A percentile compares a stretch with the other conserved stretches of the same genome.
These are phyloP conservation scores for Pyrrhoderma lamaoense DNA, from an alignment of 1,284 basidiomycete genomes.

Conservation along the genomic window DNA sequence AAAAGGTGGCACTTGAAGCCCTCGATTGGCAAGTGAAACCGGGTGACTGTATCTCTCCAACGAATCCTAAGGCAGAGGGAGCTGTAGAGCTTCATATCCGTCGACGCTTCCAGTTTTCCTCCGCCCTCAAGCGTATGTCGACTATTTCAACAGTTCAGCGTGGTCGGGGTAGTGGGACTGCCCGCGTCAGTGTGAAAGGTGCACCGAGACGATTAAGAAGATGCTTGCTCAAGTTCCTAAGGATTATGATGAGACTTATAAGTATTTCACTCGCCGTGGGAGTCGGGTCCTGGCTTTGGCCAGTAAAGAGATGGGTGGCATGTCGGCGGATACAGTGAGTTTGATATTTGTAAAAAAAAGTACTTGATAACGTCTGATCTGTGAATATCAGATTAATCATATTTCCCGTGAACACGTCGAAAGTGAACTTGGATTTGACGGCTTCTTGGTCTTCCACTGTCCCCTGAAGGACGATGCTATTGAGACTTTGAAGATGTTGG, in stretches of 20 bases:
- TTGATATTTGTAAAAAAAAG: conserved; percentile 11
- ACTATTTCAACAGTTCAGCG: conserved; percentile 68
- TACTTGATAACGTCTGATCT: not conserved
- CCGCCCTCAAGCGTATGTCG: conserved; percentile 92
- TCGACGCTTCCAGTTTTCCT: conserved; percentile 93
- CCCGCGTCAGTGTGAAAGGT: conserved; percentile 78
- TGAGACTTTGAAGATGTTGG: conserved; percentile 83
- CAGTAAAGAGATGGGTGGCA: conserved; percentile 69
- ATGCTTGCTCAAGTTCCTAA: conserved; percentile 75
- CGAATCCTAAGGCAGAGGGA: conserved; percentile 31
- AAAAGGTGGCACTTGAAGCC: conserved; percentile 91
- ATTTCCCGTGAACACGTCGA: conserved; percentile 76
- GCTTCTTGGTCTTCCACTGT: conserved; percentile 95
- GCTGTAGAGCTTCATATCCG: conserved; percentile 60
- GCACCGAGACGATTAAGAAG: conserved; percentile 86
- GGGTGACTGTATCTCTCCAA: conserved; percentile 36
- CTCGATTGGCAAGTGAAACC: conserved; percentile 84
- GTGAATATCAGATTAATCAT: conserved; percentile 65
- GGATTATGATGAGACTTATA: conserved; percentile 87
- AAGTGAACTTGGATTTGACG: conserved; percentile 69
- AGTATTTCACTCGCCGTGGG: conserved; percentile 86
- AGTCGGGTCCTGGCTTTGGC: conserved; percentile 88
- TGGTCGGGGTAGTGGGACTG: conserved; percentile 39
- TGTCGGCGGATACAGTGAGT: conserved; percentile 51
- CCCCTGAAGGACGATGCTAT: conserved; percentile 92